Conservation (phyloP, 2,329 filamentous ascomycete genomes). For the Aspergillus jensenii region DNA sequence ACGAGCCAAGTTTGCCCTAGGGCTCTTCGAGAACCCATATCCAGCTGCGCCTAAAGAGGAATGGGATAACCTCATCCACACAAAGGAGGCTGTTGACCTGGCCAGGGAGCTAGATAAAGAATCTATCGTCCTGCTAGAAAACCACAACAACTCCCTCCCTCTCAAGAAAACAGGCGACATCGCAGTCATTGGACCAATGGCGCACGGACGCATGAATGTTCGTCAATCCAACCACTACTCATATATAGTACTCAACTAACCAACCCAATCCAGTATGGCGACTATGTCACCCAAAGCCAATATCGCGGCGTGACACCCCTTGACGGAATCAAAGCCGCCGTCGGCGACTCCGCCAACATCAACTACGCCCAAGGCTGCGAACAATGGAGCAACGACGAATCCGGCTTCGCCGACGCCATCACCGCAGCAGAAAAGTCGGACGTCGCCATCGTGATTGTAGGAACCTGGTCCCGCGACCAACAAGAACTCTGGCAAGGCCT, state of each 20-base stretch:
- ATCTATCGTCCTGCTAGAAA: constrained; percentile 62
- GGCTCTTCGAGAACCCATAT: constrained; percentile 71
- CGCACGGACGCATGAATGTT: constrained; percentile 68
- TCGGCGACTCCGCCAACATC: constrained; percentile 56
- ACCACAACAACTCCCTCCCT: constrained; percentile 55
- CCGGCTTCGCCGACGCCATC: constrained; percentile 67
- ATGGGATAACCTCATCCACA: constrained; percentile 62
- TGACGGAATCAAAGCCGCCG: constrained; percentile 64
- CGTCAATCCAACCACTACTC: constrained; percentile 25
- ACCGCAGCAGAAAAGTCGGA: constrained; percentile 65
- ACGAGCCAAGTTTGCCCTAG: constrained; percentile 66
- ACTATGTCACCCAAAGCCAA: constrained; percentile 69
- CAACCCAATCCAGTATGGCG: constrained; percentile 57
- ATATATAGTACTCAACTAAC: not conserved
- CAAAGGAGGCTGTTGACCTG: constrained; percentile 56
- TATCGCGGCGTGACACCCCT: constrained; percentile 68
- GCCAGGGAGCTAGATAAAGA: constrained; percentile 65
- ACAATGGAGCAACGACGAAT: constrained; percentile 69
- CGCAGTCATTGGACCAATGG: constrained; percentile 75
- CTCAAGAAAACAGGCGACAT: constrained; percentile 65
- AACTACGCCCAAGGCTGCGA: constrained; percentile 71
- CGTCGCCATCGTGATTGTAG: constrained; percentile 71
- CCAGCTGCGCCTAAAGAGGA: constrained; percentile 57
- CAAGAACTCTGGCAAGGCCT: constrained; percentile 67
- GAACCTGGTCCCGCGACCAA: constrained; percentile 75